Evolutionary conservation across 192 early-diverging fungal species (phyloP).

Genomic region (Mortierella alpina): DNA sequence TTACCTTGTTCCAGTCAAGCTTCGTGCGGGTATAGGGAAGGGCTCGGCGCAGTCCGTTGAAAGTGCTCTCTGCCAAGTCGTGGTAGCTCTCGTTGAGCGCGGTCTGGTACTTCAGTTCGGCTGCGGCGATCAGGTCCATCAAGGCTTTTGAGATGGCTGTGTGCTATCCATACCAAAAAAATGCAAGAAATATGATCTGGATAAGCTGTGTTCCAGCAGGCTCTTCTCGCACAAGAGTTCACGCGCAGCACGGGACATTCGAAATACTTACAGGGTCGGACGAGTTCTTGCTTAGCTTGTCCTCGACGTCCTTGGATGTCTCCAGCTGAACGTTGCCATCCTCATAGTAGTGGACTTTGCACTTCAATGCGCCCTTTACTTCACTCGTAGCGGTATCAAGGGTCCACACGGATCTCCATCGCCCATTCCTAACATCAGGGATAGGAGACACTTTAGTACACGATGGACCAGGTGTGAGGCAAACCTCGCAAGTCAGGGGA

Average conservation of each 20-base stretch:
- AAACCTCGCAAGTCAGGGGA: neutral
- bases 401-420: slow-evolving; percentile 90
- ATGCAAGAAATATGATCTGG: neutral
- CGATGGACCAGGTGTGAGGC: neutral
- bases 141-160: slow-evolving; percentile 53
- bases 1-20: slow-evolving; percentile 91
- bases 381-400: slow-evolving; percentile 66
- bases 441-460: neutral
- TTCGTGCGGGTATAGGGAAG: slow-evolving; percentile 93
- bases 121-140: slow-evolving; percentile 73
- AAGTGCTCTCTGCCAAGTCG: slow-evolving; percentile 87
- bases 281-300: slow-evolving; percentile 34
- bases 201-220: neutral
- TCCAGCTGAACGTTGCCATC: slow-evolving; percentile 99
- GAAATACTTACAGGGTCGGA: slow-evolving; percentile 42
- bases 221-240: neutral
- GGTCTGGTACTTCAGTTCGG: slow-evolving; percentile 86
- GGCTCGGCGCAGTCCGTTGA: slow-evolving; percentile 89
- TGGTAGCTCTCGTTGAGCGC: slow-evolving; percentile 85
- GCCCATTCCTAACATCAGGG: slow-evolving; percentile 77
- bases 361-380: slow-evolving; percentile 78
- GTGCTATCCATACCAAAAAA: slow-evolving; percentile 5
- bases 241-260: neutral
- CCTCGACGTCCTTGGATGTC: slow-evolving; percentile 75
- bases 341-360: slow-evolving; percentile 98